A percentile compares a stretch with the other conserved stretches of the same genome.
phyloP scores from a whole-genome alignment of 169 alveolate genomes.

The Cryptosporidium baileyi region DNA sequence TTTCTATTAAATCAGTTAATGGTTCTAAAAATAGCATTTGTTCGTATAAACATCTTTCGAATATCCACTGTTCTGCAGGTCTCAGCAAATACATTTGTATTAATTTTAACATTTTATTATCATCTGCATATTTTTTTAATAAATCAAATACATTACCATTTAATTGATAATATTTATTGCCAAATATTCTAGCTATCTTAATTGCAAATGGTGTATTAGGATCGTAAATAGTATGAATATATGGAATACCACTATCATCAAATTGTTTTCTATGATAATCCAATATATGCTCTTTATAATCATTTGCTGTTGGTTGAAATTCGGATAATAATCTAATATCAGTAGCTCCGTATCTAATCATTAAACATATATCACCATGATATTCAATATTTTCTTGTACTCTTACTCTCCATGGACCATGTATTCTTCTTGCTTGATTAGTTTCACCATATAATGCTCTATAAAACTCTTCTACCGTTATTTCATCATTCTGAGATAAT shows the following conservation, averaged over 20 bases:
- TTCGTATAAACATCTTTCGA: slow-evolving; percentile 55
- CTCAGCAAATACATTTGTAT: slow-evolving; percentile 60
- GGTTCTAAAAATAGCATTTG: slow-evolving; percentile 62
- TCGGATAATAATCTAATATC: slow-evolving; percentile 62
- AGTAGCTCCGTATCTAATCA: slow-evolving; percentile 65
- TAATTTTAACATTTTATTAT: slow-evolving; percentile 45
- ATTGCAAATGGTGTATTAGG: slow-evolving; percentile 61
- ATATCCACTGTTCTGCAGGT: slow-evolving; percentile 69
- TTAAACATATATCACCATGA: slow-evolving; percentile 56
- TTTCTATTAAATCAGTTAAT: slow-evolving; percentile 53
- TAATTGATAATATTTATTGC: slow-evolving; percentile 27
- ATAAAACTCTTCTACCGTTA: slow-evolving; percentile 52
- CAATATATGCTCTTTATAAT: slow-evolving; percentile 59
- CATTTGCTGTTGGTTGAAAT: slow-evolving; percentile 67
- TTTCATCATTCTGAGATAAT: slow-evolving; percentile 47
- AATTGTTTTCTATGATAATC: slow-evolving; percentile 68
- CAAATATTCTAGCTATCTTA: slow-evolving; percentile 59
- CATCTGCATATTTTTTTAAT: slow-evolving; percentile 32
- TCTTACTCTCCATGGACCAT: slow-evolving; percentile 70
- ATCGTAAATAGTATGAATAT: slow-evolving; percentile 60
- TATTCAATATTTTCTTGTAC: slow-evolving; percentile 65
- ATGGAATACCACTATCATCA: slow-evolving; percentile 69
- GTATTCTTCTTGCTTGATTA: slow-evolving; percentile 64
- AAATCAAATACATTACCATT: slow-evolving; percentile 54
- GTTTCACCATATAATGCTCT: slow-evolving; percentile 66